phyloP scores from a whole-genome alignment of 164 flowering plant genomes.

The Aristolochia californica region DNA sequence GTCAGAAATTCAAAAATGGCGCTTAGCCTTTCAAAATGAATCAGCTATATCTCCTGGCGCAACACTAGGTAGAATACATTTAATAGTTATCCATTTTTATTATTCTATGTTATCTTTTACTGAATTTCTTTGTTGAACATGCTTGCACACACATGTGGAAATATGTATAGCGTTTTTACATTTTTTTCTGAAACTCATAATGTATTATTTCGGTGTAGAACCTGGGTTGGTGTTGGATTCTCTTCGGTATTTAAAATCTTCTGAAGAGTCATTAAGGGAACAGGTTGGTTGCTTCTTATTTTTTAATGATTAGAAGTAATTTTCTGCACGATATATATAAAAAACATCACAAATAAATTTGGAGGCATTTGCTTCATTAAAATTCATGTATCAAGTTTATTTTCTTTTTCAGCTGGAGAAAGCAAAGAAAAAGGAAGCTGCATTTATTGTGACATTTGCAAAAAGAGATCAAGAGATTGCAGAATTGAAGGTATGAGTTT shows the following conservation, averaged over 20 bases:
- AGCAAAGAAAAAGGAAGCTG: conserved; percentile 98
- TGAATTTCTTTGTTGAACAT: too few species aligned
- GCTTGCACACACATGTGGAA: too few species aligned
- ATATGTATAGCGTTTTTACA: too few species aligned
- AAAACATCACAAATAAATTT: neutral
- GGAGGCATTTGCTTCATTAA: too few species aligned
- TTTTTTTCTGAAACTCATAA: neutral
- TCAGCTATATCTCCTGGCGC: conserved; percentile 48
- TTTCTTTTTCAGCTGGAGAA: conserved; percentile 59
- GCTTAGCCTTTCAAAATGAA: conserved; percentile 70
- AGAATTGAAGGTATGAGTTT: conserved; percentile 58
- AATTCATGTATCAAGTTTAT: neutral
- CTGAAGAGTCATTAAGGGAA: conserved; percentile 82
- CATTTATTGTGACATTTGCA: conserved; percentile 91
- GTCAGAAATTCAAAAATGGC: conserved; percentile 87
- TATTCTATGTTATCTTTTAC: neutral
- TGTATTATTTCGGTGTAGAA: conserved; percentile 27
- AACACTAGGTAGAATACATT: conserved; percentile 37
- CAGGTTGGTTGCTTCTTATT: conserved; percentile 39
- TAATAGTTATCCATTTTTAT: neutral
- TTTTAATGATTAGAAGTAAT: neutral
- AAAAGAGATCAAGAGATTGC: conserved; percentile 97
- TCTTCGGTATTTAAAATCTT: conserved; percentile 63
- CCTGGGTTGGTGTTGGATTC: conserved; percentile 58
- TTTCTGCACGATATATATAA: neutral